Conservation (phyloP, 1,139 yeast genomes). For the Pichia kudriavzevii region DNA sequence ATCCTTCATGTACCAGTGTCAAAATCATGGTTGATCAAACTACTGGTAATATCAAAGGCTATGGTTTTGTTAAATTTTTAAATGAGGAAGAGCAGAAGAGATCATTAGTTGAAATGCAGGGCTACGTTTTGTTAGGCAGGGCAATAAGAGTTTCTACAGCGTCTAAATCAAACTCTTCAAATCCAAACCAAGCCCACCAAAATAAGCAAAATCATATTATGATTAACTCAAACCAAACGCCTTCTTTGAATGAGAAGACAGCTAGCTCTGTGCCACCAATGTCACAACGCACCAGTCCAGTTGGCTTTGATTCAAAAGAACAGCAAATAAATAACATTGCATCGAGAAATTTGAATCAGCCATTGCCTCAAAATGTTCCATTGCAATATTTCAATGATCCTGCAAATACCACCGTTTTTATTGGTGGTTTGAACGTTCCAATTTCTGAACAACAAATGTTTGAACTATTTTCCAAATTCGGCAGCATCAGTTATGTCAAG, state of each 20-base stretch:
- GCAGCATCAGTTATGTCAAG: conserved; percentile 56
- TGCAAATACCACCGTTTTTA: conserved; percentile 64
- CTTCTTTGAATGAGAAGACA: no score
- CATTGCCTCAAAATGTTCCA: conserved; percentile 25
- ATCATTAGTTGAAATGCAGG: conserved; percentile 66
- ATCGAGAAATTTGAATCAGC: conserved; percentile 15
- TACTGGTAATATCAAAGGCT: conserved; percentile 66
- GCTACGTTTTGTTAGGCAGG: conserved; percentile 66
- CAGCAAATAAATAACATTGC: no score
- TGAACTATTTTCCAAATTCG: conserved; percentile 57
- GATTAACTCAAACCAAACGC: neutral
- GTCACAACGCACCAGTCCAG: no score
- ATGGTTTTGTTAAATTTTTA: conserved; percentile 67
- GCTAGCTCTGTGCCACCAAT: no score
- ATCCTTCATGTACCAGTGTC: conserved; percentile 57
- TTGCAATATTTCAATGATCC: conserved; percentile 43
- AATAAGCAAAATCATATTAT: neutral
- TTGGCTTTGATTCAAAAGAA: no score
- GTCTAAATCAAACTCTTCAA: conserved; percentile 34
- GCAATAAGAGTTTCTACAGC: conserved; percentile 70
- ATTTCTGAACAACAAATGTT: conserved; percentile 54
- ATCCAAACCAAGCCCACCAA: no score
- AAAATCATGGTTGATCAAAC: conserved; percentile 71
- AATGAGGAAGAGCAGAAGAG: conserved; percentile 56
- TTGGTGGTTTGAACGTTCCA: conserved; percentile 55